Percentiles rank a stretch among this genome's conserved stretches.
These are phyloP conservation scores for Zalaria sp. DNA, from an alignment of 2,329 filamentous ascomycete genomes.

Conservation along the genomic window DNA sequence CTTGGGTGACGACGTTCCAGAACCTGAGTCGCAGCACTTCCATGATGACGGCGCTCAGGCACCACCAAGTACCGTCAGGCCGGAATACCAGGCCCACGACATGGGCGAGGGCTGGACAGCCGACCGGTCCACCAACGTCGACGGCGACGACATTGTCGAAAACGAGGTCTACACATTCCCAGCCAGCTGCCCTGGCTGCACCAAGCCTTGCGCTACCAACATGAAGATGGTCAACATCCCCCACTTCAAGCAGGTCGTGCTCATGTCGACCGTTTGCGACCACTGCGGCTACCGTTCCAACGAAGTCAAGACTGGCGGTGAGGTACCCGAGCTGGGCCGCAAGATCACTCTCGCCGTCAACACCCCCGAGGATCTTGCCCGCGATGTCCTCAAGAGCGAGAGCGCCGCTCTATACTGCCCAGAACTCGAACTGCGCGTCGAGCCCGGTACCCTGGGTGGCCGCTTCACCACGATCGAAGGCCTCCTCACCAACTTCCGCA, in stretches of 20 bases:
- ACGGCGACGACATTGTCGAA: slow-evolving; percentile 55
- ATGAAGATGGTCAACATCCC: slow-evolving; percentile 99
- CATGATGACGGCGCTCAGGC: slow-evolving; percentile 22
- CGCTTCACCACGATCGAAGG: slow-evolving; percentile 96
- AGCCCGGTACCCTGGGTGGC: slow-evolving; percentile 86
- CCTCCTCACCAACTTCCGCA: slow-evolving; percentile 77
- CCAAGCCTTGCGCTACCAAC: slow-evolving; percentile 72
- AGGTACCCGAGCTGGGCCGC: slow-evolving; percentile 72
- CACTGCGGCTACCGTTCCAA: slow-evolving; percentile 84
- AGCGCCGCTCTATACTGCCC: slow-evolving; percentile 77
- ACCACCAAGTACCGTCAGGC: slow-evolving; percentile 41
- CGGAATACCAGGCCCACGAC: slow-evolving; percentile 35
- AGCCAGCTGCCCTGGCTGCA: slow-evolving; percentile 81
- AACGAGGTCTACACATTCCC: slow-evolving; percentile 91
- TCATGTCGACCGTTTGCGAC: slow-evolving; percentile 90
- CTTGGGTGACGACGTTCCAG: slow-evolving; percentile 38
- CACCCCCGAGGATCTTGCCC: slow-evolving; percentile 57
- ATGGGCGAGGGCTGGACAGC: slow-evolving; percentile 9
- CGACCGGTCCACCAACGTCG: slow-evolving; percentile 19
- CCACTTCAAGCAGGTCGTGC: slow-evolving; percentile 90
- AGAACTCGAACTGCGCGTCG: slow-evolving; percentile 74
- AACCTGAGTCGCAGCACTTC: slow-evolving; percentile 20
- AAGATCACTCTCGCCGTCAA: slow-evolving; percentile 67
- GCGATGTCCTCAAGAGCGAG: slow-evolving; percentile 94
- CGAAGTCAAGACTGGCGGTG: slow-evolving; percentile 94